A percentile compares a stretch with the other conserved stretches of the same genome.
These are phyloP conservation scores for Sesbania bispinosa DNA, from an alignment of 306 rosid species.

Conservation along the genomic window DNA sequence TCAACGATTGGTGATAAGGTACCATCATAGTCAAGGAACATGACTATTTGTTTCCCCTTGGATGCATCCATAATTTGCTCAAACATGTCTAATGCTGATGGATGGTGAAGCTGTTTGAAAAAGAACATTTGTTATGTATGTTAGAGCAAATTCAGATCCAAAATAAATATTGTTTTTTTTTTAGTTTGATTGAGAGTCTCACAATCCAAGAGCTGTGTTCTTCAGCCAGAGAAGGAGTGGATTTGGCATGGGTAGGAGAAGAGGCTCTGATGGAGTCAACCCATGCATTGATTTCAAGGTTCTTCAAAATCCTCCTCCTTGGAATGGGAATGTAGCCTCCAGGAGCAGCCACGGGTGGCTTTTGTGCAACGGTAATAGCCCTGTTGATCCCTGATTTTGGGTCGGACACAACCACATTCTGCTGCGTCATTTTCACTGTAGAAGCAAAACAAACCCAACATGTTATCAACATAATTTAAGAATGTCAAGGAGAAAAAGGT, in stretches of 20 bases:
- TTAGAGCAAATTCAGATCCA: not conserved
- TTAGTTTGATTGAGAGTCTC: slow-evolving; percentile 21
- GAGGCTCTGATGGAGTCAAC: slow-evolving; percentile 92
- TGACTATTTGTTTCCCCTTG: slow-evolving; percentile 72
- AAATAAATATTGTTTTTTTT: not conserved
- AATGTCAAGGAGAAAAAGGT: no score
- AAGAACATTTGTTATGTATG: not conserved
- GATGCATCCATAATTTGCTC: slow-evolving; percentile 72
- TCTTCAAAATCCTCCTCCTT: slow-evolving; percentile 49
- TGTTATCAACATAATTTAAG: no score
- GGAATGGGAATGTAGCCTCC: slow-evolving; percentile 64
- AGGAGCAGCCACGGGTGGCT: slow-evolving; percentile 50
- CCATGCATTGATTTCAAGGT: slow-evolving; percentile 72
- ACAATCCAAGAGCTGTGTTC: slow-evolving; percentile 71
- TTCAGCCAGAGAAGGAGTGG: slow-evolving; percentile 49
- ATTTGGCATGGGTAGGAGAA: slow-evolving; percentile 67
- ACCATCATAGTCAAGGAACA: slow-evolving; percentile 92
- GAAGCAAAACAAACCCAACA: not conserved
- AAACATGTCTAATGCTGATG: slow-evolving; percentile 87
- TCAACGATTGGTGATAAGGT: slow-evolving; percentile 89
- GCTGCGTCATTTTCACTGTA: slow-evolving; percentile 65
- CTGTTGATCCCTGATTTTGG: slow-evolving; percentile 37
- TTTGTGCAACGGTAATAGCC: slow-evolving; percentile 39
- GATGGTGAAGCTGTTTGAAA: slow-evolving; percentile 58
- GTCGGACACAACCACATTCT: slow-evolving; percentile 58